Conservation (phyloP, 495 filamentous ascomycete species). For the Xylaria grammica region DNA sequence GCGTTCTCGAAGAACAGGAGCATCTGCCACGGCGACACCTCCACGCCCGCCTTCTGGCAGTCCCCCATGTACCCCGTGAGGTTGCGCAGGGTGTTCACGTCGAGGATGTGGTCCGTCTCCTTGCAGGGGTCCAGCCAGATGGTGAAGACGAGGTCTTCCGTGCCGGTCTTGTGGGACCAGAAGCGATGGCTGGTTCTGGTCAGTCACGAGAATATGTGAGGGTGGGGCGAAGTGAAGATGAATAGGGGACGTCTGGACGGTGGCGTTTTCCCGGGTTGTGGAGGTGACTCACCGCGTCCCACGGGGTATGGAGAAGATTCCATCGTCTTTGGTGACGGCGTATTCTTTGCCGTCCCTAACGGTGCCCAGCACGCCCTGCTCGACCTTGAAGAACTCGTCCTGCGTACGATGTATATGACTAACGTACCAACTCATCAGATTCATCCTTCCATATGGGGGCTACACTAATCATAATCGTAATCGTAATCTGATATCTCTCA, state of each 20-base stretch:
- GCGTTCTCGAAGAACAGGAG: too few species aligned
- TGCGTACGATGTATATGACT: slow-evolving; percentile 27
- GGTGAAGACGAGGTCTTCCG: slow-evolving; percentile 22
- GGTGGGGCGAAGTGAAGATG: too few species aligned
- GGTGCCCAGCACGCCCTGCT: slow-evolving; percentile 11
- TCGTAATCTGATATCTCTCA: too few species aligned
- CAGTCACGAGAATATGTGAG: too few species aligned
- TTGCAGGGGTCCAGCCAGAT: slow-evolving; percentile 18
- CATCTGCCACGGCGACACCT: too few species aligned
- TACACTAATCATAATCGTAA: too few species aligned
- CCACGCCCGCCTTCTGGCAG: not conserved
- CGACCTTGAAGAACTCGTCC: slow-evolving; percentile 38
- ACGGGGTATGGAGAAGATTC: slow-evolving; percentile 6
- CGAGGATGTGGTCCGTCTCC: slow-evolving; percentile 14
- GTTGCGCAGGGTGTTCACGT: slow-evolving; percentile 24
- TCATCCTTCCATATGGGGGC: too few species aligned
- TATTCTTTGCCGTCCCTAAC: slow-evolving; percentile 12
- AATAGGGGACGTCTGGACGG: too few species aligned
- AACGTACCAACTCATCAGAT: too few species aligned
- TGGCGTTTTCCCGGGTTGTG: too few species aligned
- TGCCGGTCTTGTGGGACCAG: slow-evolving; percentile 12
- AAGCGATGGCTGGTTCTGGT: slow-evolving; percentile 20
- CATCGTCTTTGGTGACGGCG: slow-evolving; percentile 23
- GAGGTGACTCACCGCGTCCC: slow-evolving; percentile 22
- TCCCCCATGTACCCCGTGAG: slow-evolving; percentile 15